Conservation (phyloP, 768 basidiomycete species). For the Pleurotus djamor region DNA sequence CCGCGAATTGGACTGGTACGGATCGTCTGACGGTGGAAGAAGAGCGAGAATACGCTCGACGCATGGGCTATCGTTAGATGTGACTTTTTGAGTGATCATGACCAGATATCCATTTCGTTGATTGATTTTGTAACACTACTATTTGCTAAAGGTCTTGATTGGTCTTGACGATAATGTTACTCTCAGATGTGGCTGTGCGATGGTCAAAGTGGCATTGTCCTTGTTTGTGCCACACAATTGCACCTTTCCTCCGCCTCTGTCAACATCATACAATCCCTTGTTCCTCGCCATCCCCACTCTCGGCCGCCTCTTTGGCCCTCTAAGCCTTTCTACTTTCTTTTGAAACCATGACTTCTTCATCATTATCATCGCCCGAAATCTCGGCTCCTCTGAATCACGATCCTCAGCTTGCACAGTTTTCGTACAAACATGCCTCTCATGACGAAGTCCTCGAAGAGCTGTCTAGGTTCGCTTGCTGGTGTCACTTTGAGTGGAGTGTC, state of each 20-base stretch:
- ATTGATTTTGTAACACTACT: too few relatives aligned
- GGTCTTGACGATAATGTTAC: neutral
- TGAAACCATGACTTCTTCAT: constrained; percentile 67
- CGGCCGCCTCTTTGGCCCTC: neutral
- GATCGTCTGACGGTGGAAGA: constrained; percentile 82
- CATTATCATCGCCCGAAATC: constrained; percentile 78
- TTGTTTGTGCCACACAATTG: constrained; percentile 3
- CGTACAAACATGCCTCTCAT: constrained; percentile 72
- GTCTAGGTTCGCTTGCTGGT: constrained; percentile 57
- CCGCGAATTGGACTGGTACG: constrained; percentile 95
- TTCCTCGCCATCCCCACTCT: constrained; percentile 2
- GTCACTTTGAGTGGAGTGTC: constrained; percentile 9
- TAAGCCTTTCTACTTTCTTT: constrained; percentile 15
- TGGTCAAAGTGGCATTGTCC: neutral
- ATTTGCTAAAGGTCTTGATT: too few relatives aligned
- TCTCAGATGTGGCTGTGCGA: neutral
- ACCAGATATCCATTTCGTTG: too few relatives aligned
- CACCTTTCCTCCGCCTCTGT: neutral
- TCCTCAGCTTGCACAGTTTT: constrained; percentile 34
- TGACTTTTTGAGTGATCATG: neutral
- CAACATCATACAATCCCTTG: constrained; percentile 1
- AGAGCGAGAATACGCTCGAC: constrained; percentile 80
- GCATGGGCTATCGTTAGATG: constrained; percentile 79
- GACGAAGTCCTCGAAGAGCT: constrained; percentile 91
- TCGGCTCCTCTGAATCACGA: constrained; percentile 39